Evolutionary conservation across 768 basidiomycete genomes (phyloP).

Genomic region (Auriscalpium microsporum): DNA sequence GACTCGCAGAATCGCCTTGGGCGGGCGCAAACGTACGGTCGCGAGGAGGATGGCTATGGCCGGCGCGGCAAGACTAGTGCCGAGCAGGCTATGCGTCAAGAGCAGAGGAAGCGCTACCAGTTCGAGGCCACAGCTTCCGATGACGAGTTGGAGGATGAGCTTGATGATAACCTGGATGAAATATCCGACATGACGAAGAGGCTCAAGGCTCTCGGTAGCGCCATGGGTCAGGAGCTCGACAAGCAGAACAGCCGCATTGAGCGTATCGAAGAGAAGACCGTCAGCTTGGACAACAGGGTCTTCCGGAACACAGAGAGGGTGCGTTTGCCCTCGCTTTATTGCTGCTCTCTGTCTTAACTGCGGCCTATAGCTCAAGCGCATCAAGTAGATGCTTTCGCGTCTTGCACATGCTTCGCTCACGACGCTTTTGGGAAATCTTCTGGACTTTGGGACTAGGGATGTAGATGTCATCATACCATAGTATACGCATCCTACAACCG

Average conservation of each 20-base stretch:
- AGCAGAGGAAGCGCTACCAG: conserved; percentile 76
- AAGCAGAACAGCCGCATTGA: conserved; percentile 77
- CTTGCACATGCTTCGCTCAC: background rate
- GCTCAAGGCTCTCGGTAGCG: conserved; percentile 68
- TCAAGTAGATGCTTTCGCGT: conserved; percentile 20
- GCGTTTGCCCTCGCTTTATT: conserved; percentile 12
- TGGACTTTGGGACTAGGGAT: too few relatives aligned
- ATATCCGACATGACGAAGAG: conserved; percentile 69
- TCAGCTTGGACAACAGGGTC: conserved; percentile 63
- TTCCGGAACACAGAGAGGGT: conserved; percentile 79
- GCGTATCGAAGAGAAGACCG: conserved; percentile 71
- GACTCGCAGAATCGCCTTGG: conserved; percentile 85
- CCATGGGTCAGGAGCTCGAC: conserved; percentile 86
- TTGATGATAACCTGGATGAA: conserved; percentile 88
- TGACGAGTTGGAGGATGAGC: conserved; percentile 89
- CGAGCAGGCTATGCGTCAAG: conserved; percentile 49
- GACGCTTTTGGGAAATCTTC: background rate
- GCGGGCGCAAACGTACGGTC: conserved; percentile 56
- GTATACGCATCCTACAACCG: too few relatives aligned
- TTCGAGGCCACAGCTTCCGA: conserved; percentile 88
- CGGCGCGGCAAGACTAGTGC: conserved; percentile 39
- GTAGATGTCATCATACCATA: too few relatives aligned
- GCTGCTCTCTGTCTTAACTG: background rate
- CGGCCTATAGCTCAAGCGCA: conserved; percentile 26
- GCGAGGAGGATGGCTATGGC: conserved; percentile 35